Evolutionary conservation across 2,329 filamentous ascomycete species (phyloP).

Genomic region (Neofusicoccum laricinum): DNA sequence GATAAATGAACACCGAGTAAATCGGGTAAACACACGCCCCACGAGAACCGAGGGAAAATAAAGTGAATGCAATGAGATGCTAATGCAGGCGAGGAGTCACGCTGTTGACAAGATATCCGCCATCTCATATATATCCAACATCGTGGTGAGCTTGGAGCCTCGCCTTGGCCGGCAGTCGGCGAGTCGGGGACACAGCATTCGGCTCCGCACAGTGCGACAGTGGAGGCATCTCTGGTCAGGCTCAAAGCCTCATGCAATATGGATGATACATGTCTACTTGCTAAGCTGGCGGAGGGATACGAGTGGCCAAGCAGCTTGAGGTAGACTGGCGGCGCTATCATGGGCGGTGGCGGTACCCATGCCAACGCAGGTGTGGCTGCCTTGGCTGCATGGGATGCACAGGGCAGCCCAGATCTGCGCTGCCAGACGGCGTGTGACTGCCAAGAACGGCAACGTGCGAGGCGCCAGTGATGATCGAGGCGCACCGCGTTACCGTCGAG

Average conservation of each 20-base stretch:
- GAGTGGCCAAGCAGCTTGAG: not conserved
- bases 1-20: not conserved
- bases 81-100: not conserved
- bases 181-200: slow-evolving; percentile 3
- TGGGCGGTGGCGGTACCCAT: not conserved
- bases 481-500: not conserved
- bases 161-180: not conserved
- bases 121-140: not conserved
- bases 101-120: not conserved
- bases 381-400: slow-evolving; percentile 2
- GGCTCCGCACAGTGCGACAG: slow-evolving; percentile 10
- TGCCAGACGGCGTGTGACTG: not conserved
- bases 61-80: not conserved
- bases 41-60: not conserved
- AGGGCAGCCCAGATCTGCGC: not conserved
- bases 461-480: not conserved
- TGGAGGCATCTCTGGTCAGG: not conserved
- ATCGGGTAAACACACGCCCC: not conserved
- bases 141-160: not conserved
- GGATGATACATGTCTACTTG: not conserved
- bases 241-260: not conserved
- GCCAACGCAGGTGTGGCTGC: not conserved
- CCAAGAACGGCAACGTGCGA: not conserved
- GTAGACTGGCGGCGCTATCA: not conserved
- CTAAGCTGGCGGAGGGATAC: not conserved